Base-by-base conservation (phyloP, 257 asterid species). In the Nicotiana tomentosiformis region DNA sequence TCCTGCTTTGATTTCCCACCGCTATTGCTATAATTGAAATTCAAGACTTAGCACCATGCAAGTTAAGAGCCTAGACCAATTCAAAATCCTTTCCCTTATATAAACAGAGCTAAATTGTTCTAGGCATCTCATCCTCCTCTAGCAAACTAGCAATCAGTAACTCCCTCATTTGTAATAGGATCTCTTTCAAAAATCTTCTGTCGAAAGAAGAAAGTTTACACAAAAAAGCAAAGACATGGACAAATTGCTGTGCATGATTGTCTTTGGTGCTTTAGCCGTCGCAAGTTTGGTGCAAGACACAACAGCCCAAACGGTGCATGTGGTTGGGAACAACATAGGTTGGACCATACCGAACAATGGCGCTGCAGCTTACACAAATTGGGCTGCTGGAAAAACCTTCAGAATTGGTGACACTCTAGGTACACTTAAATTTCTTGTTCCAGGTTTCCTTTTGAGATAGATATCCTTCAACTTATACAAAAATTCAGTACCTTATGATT, bases 331-430 rank as follows among this genome's bases (percentile, higher is more conserved):
- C 49, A 43, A 14, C 58, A 2, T 43, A 37, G 91, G 91, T 15
- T 90, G 94, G 94, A 17, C 2, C 0, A 29, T 86, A 49, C 91
- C 92, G 7, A 76, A 67, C 10, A 79, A 78, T 78, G 49, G 62
- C 26, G 81, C 87, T 0, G 74, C 65, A 1, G 81, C 85, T 4
- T 89, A 89, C 74, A 5, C 82, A 30, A 85, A 78, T 3, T 90
- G 91, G 93, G 89, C 84, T 66, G 55, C 91, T 0, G 77, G 67
- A n/a, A 84, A 82, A 81, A 86, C 80, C 0, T 90, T 90, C 89
- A 17, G 20, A 10, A 82, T 89, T 17, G 91, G 91, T 2, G 92
- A 89, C 66, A 83, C 46, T 49, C 64, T 90, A 79, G 90, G 89
- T 90, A 30, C 0, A 10, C 2, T 30, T 14, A 18, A n/a, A 16